Percentiles rank a stretch among this genome's conserved stretches.
Conservation (phyloP, 176 grass and related monocot species). For the Saccharum spontaneum region DNA sequence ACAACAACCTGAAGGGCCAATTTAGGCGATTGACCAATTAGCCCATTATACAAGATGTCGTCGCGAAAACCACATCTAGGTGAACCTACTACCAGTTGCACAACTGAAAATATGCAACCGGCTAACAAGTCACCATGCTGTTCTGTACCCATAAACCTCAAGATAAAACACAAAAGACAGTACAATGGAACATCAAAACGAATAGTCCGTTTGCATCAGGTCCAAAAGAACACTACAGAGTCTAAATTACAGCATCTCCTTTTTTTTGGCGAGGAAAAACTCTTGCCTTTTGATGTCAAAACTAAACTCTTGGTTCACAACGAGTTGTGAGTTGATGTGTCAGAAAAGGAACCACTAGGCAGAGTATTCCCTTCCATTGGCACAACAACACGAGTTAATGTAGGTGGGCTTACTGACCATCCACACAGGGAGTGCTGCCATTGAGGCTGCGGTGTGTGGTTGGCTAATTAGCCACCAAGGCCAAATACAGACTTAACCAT, state of each 20-base stretch:
- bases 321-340: slow-evolving; percentile 36
- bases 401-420: slow-evolving; percentile 66
- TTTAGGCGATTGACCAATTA: background rate
- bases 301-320: background rate
- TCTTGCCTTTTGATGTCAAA: background rate
- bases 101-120: background rate
- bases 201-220: background rate
- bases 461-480: slow-evolving; percentile 66
- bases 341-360: slow-evolving; percentile 5
- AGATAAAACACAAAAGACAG: background rate
- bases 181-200: background rate
- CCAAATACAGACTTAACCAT: background rate
- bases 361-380: slow-evolving; percentile 30
- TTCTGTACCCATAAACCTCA: background rate
- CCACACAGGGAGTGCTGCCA: slow-evolving; percentile 46
- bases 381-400: slow-evolving; percentile 39
- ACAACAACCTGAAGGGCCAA: background rate
- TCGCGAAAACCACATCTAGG: background rate
- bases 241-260: background rate
- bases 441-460: slow-evolving; percentile 37
- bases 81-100: slow-evolving; percentile 31
- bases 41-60: background rate
- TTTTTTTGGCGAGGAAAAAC: background rate
- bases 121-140: slow-evolving; percentile 3
- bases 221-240: background rate